Base-by-base conservation (phyloP, 2,329 filamentous ascomycete species). In the Trichoderma lentiforme region DNA sequence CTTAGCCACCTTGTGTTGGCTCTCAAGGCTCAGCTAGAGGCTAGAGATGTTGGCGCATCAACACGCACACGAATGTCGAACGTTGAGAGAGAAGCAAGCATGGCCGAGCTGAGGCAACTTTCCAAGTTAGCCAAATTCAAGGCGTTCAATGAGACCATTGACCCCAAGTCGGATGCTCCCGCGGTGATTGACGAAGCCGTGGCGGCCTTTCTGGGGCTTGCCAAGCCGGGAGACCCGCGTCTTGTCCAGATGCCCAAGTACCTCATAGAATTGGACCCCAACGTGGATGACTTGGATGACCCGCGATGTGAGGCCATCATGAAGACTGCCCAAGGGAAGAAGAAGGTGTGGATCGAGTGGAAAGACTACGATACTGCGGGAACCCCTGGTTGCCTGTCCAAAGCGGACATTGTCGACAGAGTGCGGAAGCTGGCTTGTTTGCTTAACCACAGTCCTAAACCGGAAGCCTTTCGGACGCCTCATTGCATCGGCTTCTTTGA, bases 401-500 rank as follows among this genome's bases (percentile, higher is more conserved):
- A 83, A 70, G 75, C 78, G 3, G 79, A 84, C 18, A 84, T 85
- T 57, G 75, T 84, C 26, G 81, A 85, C 36, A 77, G 84, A 26
- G 83, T 86, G 2, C 78, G 80, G n/a, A 85, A 84, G 73, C 79
- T 87, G 7, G 84, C 84, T n/a, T 81, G 82, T 5, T 76, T 87
- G 21, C 79, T 87, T 7, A 82, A 85, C 71, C 83, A 85, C 73
- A 80, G 77, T 6, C 83, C 84, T 2, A 86, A 86, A 62, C 85
- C 85, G 1, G 81, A 84, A 62, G 83, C 83, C 0, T 88, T 88
- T 73, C 78, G 84, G 15, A 84, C 85, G 4, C 86, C 85, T 3
- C 83, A 85, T 57, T 87, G 86, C 70, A 77, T 87, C 0, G 86
- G 86, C 6, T 87, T 84, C 76, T 86, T 86, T 58, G 81, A 86